phyloP scores from a whole-genome alignment of 352 stramenopile species.

The Phytophthora uliginosa region DNA sequence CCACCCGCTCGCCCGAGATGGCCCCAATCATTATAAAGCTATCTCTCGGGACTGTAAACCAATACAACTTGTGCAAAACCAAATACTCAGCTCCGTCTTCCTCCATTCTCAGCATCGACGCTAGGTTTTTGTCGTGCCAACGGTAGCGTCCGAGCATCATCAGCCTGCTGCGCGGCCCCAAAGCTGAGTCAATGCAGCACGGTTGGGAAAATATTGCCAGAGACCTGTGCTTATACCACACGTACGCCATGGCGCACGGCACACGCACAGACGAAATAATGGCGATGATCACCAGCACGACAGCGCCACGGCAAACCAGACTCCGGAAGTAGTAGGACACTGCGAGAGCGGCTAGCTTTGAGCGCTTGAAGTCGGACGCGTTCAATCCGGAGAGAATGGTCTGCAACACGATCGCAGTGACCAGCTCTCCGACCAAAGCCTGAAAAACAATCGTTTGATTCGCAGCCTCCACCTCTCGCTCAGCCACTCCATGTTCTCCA shows the following conservation, averaged over 20 bases:
- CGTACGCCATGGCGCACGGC: not conserved
- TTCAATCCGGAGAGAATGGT: constrained; percentile 4
- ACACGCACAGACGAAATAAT: constrained; percentile 3
- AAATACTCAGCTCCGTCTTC: constrained; percentile 4
- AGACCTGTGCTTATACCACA: constrained; percentile 13
- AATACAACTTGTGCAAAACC: constrained; percentile 6
- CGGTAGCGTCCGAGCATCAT: constrained; percentile 9
- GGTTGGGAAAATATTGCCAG: not conserved
- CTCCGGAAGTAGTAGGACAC: constrained; percentile 17
- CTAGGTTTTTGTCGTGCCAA: not conserved
- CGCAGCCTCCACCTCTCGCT: constrained; percentile 5
- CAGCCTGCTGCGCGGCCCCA: constrained; percentile 8
- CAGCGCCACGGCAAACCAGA: constrained; percentile 4
- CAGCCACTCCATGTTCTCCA: constrained; percentile 6
- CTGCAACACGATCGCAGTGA: constrained; percentile 13
- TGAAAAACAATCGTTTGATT: constrained; percentile 13
- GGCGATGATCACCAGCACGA: not conserved
- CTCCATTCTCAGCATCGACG: constrained; percentile 10
- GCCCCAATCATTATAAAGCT: constrained; percentile 12
- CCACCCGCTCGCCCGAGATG: constrained; percentile 1
- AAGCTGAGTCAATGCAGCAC: not conserved
- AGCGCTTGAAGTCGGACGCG: constrained; percentile 16
- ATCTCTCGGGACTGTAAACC: constrained; percentile 3
- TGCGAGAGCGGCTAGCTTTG: not conserved
- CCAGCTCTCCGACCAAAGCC: constrained; percentile 8